Percentiles rank a stretch among this genome's conserved stretches.
Conservation (phyloP, 805 yeast species). For the Candida ipomoeae region DNA sequence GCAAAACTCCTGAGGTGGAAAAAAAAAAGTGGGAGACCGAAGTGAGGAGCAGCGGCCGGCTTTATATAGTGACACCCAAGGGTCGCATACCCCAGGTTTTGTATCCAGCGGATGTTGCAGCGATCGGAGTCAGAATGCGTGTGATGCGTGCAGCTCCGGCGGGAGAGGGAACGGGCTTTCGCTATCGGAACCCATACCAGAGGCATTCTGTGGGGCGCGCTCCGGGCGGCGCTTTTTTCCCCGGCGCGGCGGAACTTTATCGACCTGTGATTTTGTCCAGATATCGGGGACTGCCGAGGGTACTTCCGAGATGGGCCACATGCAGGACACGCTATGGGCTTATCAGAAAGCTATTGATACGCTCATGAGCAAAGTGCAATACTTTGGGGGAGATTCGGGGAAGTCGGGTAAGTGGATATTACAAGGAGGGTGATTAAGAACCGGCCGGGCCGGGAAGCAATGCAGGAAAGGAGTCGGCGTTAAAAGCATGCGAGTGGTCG, state of each 20-base stretch:
- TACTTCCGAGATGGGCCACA: background rate
- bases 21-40: background rate
- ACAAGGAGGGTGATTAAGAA: background rate
- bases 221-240: background rate
- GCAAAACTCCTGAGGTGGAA: background rate
- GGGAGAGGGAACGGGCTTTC: constrained; percentile 10
- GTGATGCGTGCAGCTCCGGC: constrained; percentile 8
- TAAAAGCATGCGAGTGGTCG: background rate
- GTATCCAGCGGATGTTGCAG: constrained; percentile 17
- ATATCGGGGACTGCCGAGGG: constrained; percentile 1
- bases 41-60: background rate
- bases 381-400: background rate
- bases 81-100: constrained; percentile 7
- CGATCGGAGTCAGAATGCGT: constrained; percentile 16
- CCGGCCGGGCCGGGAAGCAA: background rate
- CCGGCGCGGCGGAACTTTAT: constrained; percentile 10
- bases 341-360: background rate
- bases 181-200: constrained; percentile 7
- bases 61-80: constrained; percentile 8
- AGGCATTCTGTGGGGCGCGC: background rate
- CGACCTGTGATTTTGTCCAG: constrained; percentile 1
- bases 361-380: background rate
- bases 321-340: background rate
- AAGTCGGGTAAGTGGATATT: background rate
- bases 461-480: background rate